Base-by-base conservation (phyloP, 2,329 filamentous ascomycete species). In the Trichothecium sympodiale region DNA sequence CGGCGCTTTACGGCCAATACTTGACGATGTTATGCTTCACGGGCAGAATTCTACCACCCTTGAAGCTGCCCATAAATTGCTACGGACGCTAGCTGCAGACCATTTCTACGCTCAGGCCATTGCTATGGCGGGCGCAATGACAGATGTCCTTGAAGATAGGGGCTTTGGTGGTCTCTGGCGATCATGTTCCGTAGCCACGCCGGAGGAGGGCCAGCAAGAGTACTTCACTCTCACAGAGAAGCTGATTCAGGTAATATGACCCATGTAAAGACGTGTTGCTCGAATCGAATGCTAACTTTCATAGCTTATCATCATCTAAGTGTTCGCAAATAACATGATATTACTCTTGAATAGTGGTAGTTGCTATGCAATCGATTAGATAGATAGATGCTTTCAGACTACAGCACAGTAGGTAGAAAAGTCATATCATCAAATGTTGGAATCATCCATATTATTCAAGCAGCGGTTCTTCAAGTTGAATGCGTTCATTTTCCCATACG, bases 111-210 rank as follows among this genome's bases (percentile, higher is more conserved):
- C 65, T 3, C 57, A 57, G 8, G 62, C 64, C 13, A 54, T 68
- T 14, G 63, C 68, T 32, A 66, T 67, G 5, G 28, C 25, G 60
- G 60, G 20, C 60, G 64, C 28, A 54, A 53, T 80, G 9, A 65
- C 64, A 33, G 65, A 71, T 31, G 62, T 68, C 3, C 59, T 81
- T 8, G 67, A 74, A 27, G 67, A 71, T 3, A 68, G 75, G 52
- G 78, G 77, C 2, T 80, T 82, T 41, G 64, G 68, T 8, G 77
- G 78, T 0, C 56, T 83, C 2, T 80, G 74, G 74, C 65, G 67
- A 17, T 65, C 65, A 5, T 71, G 69, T 40, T 70, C 68, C 1
- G 66, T 71, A 35, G 65, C 60, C 25, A 61, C 64, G 13, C 55
- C 57, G 23, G 63, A 67, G 31, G 67, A 70, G 9, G 61, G 64